These are phyloP conservation scores for Cercospora sp. DNA, from an alignment of 2,329 filamentous ascomycete genomes.

Conservation along the genomic window DNA sequence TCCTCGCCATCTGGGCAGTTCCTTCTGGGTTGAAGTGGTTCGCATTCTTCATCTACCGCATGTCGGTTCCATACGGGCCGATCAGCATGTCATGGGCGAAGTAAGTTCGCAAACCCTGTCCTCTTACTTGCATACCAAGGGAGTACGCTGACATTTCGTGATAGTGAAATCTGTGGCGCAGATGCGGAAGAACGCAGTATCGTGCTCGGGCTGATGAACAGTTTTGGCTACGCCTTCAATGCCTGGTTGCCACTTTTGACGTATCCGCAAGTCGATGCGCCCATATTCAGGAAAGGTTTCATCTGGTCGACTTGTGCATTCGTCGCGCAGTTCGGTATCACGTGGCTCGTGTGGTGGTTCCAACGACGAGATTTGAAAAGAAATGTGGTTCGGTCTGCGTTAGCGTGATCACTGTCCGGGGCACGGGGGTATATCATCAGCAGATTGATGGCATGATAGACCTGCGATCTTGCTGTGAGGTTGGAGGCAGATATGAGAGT, in stretches of 20 bases:
- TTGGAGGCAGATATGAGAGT: no score
- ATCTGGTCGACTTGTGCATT: conserved; percentile 29
- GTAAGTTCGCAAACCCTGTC: conserved; percentile 11
- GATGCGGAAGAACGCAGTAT: conserved; percentile 68
- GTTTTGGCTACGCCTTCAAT: conserved; percentile 68
- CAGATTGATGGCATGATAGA: not conserved
- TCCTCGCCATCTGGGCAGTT: conserved; percentile 39
- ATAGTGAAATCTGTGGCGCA: conserved; percentile 52
- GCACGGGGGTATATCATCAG: no score
- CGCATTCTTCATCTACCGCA: conserved; percentile 38
- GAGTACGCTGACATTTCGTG: conserved; percentile 9
- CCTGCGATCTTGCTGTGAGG: no score
- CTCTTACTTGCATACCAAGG: not conserved
- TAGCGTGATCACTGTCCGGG: not conserved
- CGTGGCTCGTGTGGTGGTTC: conserved; percentile 29
- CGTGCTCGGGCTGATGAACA: conserved; percentile 67
- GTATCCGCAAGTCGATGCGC: conserved; percentile 28
- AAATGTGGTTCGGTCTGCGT: conserved; percentile 17
- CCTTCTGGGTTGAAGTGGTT: conserved; percentile 39
- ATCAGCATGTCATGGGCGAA: conserved; percentile 50
- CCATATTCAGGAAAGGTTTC: conserved; percentile 31
- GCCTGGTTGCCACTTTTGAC: conserved; percentile 63
- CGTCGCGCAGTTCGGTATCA: conserved; percentile 29
- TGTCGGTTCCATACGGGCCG: conserved; percentile 38
- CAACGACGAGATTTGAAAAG: conserved; percentile 26